phyloP scores from a whole-genome alignment of 257 asterid genomes.

The Ilex aquifolium region DNA sequence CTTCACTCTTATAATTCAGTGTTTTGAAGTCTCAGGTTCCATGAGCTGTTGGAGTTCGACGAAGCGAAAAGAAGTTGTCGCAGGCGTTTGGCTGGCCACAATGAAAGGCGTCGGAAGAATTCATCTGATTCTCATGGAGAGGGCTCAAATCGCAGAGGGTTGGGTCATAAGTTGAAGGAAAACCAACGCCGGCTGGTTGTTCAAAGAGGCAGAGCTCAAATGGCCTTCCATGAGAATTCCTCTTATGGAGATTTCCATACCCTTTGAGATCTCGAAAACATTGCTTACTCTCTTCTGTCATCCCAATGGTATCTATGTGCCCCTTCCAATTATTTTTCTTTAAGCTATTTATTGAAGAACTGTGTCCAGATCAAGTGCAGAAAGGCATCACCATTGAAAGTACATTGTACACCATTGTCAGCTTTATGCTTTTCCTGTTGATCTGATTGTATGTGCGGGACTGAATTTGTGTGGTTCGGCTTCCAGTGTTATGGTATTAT shows the following conservation, averaged over 20 bases:
- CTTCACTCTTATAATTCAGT: background rate
- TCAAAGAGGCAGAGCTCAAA: conserved; percentile 15
- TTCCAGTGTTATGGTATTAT: too few species aligned
- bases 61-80: conserved; percentile 55
- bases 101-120: conserved; percentile 44
- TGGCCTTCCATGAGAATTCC: conserved; percentile 17
- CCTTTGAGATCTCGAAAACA: too few species aligned
- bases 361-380: too few species aligned
- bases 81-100: conserved; percentile 47
- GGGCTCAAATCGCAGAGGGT: conserved; percentile 8
- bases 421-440: too few species aligned
- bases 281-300: conserved; percentile 76
- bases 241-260: background rate
- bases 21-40: conserved; percentile 32
- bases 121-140: conserved; percentile 24
- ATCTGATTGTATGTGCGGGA: too few species aligned
- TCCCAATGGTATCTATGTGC: too few species aligned
- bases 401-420: too few species aligned
- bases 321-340: too few species aligned
- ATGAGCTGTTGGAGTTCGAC: conserved; percentile 46
- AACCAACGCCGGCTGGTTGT: conserved; percentile 17
- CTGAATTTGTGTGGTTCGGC: too few species aligned
- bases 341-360: too few species aligned
- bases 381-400: too few species aligned
- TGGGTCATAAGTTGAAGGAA: conserved; percentile 8